Base-by-base conservation (phyloP, 2,329 filamentous ascomycete genomes). In the Penicillium occitanis region DNA sequence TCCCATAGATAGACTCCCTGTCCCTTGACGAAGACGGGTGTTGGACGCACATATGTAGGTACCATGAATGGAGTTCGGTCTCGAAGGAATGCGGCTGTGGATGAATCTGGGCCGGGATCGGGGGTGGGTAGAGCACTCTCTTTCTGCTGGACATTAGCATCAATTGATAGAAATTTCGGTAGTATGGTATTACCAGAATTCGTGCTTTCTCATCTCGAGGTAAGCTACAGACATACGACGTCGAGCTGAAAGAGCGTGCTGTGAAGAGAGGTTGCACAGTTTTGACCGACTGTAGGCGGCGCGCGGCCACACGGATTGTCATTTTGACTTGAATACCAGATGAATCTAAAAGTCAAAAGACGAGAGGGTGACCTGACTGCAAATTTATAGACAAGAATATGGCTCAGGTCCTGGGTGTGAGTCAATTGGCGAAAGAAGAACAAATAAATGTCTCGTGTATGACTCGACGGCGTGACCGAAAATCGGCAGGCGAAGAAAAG, bases 1-100 rank as follows among this genome's bases (percentile, higher is more conserved):
- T 99, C 95, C 87, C 89, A 98, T 69, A 99, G 79, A 77, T 93
- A 93, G 68, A 90, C 93, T 2, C 95, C 95, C 75, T 92, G 83
- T 69, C 93, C 95, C 77, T 89, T 91, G 66, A 93, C 88, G 78
- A 99, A 97, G 75, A 98, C 91, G 1, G 93, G 92, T 53, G 91
- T 86, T 59, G 95, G 94, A 30, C 95, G 91, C 62, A 92, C 88
- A 79, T 99, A 99, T 63, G 95, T 99, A 1, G 93, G 90, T 33
- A 99, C 91, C 94, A 99, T 98, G 80, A 89, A 98, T 2, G 91
- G 90, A 37, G 89, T 85, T 73, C 93, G 88, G 68, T 91, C 87
- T 70, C 87, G 85, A 70, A 97, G 87, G 67, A 97, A 85, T 35
- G 88, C 85, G 40, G 88, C 86, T 70, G 91, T 96, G 72, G 87